These are phyloP conservation scores for Tuber indicum DNA, from an alignment of 495 filamentous ascomycete species.

Conservation along the genomic window DNA sequence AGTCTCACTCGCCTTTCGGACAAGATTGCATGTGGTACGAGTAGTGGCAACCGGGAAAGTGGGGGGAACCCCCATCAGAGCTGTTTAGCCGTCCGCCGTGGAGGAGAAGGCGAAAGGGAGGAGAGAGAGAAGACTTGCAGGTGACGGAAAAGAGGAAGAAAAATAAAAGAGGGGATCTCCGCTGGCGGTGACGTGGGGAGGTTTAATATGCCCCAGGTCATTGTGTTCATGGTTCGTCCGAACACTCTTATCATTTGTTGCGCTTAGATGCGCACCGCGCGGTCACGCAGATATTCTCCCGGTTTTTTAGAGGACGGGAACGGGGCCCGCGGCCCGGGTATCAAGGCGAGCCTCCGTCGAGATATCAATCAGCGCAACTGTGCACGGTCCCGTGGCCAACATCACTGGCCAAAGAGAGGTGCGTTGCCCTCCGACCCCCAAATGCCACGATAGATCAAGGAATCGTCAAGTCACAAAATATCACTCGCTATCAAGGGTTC, in stretches of 20 bases:
- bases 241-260: too few species aligned
- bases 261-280: neutral
- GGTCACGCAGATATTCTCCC: neutral
- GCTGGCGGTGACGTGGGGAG: neutral
- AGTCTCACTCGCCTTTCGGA: conserved; percentile 2
- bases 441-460: neutral
- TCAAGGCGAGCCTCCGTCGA: neutral
- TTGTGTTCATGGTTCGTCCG: neutral
- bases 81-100: neutral
- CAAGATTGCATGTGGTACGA: neutral
- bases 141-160: neutral
- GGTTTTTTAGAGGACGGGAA: neutral
- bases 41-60: neutral
- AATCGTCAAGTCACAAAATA: neutral
- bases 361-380: neutral
- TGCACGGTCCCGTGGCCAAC: neutral
- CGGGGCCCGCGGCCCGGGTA: neutral
- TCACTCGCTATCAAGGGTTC: neutral
- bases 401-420: neutral
- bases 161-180: neutral
- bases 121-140: neutral
- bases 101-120: neutral
- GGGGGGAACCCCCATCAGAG: neutral
- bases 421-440: neutral
- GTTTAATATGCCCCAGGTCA: neutral